Base-by-base conservation (phyloP, 2,329 filamentous ascomycete genomes). In the Falciphora oryzae region DNA sequence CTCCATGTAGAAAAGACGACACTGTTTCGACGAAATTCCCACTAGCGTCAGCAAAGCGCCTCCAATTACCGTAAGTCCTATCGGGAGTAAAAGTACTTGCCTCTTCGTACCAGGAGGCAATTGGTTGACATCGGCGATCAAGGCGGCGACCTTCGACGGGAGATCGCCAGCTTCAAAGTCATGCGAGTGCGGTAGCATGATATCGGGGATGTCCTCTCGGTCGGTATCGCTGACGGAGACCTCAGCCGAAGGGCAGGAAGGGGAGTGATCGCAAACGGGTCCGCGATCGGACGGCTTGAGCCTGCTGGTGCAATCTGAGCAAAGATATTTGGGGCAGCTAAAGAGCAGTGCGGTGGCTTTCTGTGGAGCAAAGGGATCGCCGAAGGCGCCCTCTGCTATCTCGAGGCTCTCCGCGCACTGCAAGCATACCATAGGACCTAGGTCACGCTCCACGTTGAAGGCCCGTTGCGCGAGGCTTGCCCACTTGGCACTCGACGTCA, bases 1-100 rank as follows among this genome's bases (percentile, higher is more conserved):
- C 78, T 76, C 82, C 82, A 85, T 0, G 73, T 79, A 0, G 81
- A 83, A 65, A 85, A 85, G 0, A 85, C 76, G 22, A 84, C 74
- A 61, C 82, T 84, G 28, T 1, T 29, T 8, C 64, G 27, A 14
- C 44, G 29, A 35, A 1, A 28, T 13, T 14, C 28, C 60, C 28
- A 28, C 2, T 14, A 50, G 3, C n/a, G n/a, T n/a, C n/a, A n/a
- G n/a, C n/a, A n/a, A n/a, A n/a, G n/a, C n/a, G n/a, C n/a, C n/a
- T n/a, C n/a, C n/a, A n/a, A n/a, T n/a, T n/a, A n/a, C n/a, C n/a
- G n/a, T n/a, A n/a, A 44, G 25, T 22, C 16, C 4, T 18, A 18
- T 18, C 27, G 27, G 35, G 28, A 59, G 16, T 13, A 50, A 65
- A 57, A 10, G 31, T 22, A 25, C 50, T 14, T 62, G 65, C 68